Conservation (phyloP, 228 moss, liverwort and hornwort genomes). For the Sphagnum fallax region DNA sequence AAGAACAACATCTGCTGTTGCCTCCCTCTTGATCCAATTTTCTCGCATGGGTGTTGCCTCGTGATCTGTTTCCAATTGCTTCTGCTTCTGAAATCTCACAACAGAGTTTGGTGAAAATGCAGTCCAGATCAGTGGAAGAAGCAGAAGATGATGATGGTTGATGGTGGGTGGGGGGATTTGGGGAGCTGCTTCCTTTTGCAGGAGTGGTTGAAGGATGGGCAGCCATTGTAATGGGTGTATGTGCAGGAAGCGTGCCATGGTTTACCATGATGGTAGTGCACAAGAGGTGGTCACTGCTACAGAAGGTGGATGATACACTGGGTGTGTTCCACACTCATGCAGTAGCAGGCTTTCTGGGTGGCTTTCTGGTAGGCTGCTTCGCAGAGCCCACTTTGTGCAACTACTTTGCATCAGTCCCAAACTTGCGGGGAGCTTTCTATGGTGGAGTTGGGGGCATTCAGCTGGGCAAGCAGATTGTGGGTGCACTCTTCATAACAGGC, state of each 20-base stretch:
- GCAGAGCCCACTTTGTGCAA: constrained; percentile 54
- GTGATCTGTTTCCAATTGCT: neutral
- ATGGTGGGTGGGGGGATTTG: neutral
- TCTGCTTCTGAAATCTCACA: neutral
- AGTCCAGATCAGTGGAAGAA: neutral
- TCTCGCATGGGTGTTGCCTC: no score
- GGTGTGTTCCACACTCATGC: constrained; percentile 95
- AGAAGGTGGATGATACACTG: constrained; percentile 65
- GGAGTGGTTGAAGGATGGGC: constrained; percentile 75
- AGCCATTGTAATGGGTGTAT: constrained; percentile 58
- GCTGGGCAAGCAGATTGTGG: constrained; percentile 62
- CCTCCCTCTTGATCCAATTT: neutral
- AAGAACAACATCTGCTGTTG: neutral
- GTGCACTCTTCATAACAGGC: constrained; percentile 54
- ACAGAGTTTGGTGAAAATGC: neutral
- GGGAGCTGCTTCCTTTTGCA: constrained; percentile 6
- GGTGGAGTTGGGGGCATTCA: constrained; percentile 53
- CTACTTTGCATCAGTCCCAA: constrained; percentile 29
- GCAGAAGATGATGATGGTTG: neutral
- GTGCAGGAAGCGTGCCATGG: constrained; percentile 61
- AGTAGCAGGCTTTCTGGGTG: constrained; percentile 62
- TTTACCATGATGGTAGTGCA: constrained; percentile 68
- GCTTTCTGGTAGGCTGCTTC: constrained; percentile 50
- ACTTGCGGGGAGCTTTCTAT: constrained; percentile 62
- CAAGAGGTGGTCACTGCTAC: constrained; percentile 40